Base-by-base conservation (phyloP, 2,329 filamentous ascomycete genomes). In the Sporothrix pseudoabietina region DNA sequence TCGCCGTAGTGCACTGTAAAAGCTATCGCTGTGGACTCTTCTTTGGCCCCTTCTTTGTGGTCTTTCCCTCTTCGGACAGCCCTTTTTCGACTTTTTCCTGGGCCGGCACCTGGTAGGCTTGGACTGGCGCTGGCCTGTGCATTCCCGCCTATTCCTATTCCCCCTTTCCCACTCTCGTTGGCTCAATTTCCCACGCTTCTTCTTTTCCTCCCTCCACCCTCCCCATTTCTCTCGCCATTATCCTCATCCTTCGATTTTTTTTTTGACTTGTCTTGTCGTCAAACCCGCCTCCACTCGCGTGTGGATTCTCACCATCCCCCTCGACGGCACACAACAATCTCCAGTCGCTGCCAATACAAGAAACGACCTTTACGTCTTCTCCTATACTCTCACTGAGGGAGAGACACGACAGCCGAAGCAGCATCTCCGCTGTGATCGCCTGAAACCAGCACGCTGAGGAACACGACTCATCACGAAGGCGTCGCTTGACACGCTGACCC, bases 61-160 rank as follows among this genome's bases (percentile, higher is more conserved):
- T 57, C 49, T 54, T 69, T 41, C 49, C 49, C 19, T 71, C 26
- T 30, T 69, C 7, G 32, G 65, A 10, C 35, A 57, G 19, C 30
- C 39, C 14, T 63, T 71, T 49, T 71, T 63, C 69, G 39, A 71
- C 69, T 71, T 49, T 63, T 52, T 44, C 69, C 35, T 19, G 39
- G 54, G 3, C 39, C 69, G 69, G 69, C 69, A 63, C 41, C 47
- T 71, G n/a, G 47, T 47, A 16, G 49, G 49, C 32, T 55, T 14
- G 52, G 59, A n/a, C n/a, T 44, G 35, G 59, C 39, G n/a, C 39
- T 44, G 59, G 59, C n/a, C 22, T 26, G 61, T 63, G 39, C 39
- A 47, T 30, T 30, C n/a, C 49, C 22, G 69, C 66, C 49, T 61
- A 57, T 57, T 14, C 52, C 55, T 61, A 57, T 57, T 14, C 52